These are phyloP conservation scores for Vachellia collinsii DNA, from an alignment of 306 rosid genomes.

Conservation along the genomic window DNA sequence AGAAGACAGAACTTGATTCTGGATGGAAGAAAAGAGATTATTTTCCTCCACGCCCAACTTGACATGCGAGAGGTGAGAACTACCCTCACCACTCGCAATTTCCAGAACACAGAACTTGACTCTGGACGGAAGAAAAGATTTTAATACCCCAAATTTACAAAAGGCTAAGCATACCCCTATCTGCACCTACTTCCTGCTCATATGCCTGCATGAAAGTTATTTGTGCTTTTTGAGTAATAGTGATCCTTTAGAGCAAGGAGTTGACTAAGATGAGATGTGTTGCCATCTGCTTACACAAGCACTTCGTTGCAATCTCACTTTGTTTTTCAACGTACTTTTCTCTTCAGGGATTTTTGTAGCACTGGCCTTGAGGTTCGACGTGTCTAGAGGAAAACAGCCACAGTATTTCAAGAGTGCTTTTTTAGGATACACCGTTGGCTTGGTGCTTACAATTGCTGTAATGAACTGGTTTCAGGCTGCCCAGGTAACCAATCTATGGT, in stretches of 20 bases:
- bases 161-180: too few species aligned
- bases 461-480: slow-evolving; percentile 99
- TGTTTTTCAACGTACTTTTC: not conserved
- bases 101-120: too few species aligned
- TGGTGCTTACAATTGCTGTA: slow-evolving; percentile 88
- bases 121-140: too few species aligned
- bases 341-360: slow-evolving; percentile 93
- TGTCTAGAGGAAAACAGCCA: slow-evolving; percentile 78
- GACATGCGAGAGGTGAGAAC: too few species aligned
- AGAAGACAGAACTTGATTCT: too few species aligned
- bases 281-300: not conserved
- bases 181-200: too few species aligned
- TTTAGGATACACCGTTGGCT: slow-evolving; percentile 77
- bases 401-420: slow-evolving; percentile 95
- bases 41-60: too few species aligned
- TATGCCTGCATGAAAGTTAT: not conserved
- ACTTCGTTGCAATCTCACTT: not conserved
- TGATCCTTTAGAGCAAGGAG: not conserved
- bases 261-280: not conserved
- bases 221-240: not conserved
- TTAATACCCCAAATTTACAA: not conserved
- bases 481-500: slow-evolving; percentile 62
- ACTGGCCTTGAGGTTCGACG: slow-evolving; percentile 95
- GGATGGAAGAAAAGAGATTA: too few species aligned
- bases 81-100: too few species aligned